These are phyloP conservation scores for Marasmius sp. DNA, from an alignment of 1,284 basidiomycete species.

Conservation along the genomic window DNA sequence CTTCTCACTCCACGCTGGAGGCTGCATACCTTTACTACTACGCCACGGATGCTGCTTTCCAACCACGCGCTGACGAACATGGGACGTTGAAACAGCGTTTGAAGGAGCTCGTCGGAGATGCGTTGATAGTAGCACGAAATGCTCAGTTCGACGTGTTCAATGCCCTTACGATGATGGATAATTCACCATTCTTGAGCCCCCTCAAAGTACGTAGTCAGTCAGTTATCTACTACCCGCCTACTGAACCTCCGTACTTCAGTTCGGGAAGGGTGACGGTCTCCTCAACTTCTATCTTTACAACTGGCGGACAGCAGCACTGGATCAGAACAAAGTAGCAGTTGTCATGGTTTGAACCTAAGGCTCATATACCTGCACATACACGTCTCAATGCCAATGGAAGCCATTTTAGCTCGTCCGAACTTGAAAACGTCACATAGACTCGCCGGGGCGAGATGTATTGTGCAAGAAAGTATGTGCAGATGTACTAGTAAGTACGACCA, in stretches of 20 bases:
- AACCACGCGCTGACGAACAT: constrained; percentile 57
- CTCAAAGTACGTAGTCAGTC: constrained; percentile 59
- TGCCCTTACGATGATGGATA: constrained; percentile 94
- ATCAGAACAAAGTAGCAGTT: constrained; percentile 63
- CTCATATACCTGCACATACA: background rate
- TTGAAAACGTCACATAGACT: no score
- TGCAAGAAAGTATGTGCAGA: background rate
- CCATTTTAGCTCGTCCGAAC: no score
- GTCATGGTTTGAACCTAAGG: constrained; percentile 53
- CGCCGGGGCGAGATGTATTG: no score
- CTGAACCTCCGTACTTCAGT: constrained; percentile 48
- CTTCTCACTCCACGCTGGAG: constrained; percentile 67
- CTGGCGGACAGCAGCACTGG: constrained; percentile 81
- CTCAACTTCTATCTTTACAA: constrained; percentile 94
- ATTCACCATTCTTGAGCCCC: constrained; percentile 79
- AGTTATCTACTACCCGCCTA: constrained; percentile 9
- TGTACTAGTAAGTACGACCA: background rate
- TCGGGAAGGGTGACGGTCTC: constrained; percentile 87
- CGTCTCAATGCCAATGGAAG: background rate
- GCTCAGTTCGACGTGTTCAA: constrained; percentile 96
- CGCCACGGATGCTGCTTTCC: constrained; percentile 66
- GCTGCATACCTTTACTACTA: constrained; percentile 96
- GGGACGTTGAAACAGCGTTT: constrained; percentile 71
- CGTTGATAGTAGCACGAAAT: constrained; percentile 78
- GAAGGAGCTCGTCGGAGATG: constrained; percentile 72